Conservation (phyloP, 2,329 filamentous ascomycete genomes). For the Fonsecaea erecta region DNA sequence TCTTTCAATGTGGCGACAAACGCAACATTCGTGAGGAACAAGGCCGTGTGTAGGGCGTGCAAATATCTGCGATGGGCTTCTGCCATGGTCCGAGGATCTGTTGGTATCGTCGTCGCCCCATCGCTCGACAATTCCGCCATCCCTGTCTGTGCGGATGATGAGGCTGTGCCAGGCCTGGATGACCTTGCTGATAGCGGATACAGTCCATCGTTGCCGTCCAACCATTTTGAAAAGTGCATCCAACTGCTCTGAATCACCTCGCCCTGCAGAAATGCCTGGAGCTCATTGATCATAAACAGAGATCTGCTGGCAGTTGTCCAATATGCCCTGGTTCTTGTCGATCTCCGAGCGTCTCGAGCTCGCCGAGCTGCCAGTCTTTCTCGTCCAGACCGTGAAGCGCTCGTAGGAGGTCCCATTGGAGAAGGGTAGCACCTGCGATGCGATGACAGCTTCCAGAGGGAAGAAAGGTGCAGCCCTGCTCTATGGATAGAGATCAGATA, state of each 20-base stretch:
- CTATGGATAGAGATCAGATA: conserved; percentile 86
- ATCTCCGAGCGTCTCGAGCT: conserved; percentile 66
- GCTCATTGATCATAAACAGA: conserved; percentile 86
- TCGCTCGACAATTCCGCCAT: conserved; percentile 19
- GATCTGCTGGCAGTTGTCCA: conserved; percentile 91
- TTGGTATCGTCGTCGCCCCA: background rate
- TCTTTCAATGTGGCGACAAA: conserved; percentile 48
- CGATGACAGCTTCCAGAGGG: conserved; percentile 83
- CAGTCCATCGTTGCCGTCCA: conserved; percentile 55
- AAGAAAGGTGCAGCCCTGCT: conserved; percentile 80
- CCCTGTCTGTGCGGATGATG: conserved; percentile 22
- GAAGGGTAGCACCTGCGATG: conserved; percentile 77
- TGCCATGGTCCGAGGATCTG: conserved; percentile 81
- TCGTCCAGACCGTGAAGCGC: conserved; percentile 64
- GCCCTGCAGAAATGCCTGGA: conserved; percentile 85
- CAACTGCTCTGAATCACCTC: conserved; percentile 84
- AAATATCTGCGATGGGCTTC: conserved; percentile 80
- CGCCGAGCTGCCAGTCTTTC: conserved; percentile 66
- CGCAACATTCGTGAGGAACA: conserved; percentile 50
- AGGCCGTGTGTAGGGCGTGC: conserved; percentile 59
- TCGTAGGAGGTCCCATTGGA: conserved; percentile 68
- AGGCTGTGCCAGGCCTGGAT: conserved; percentile 48
- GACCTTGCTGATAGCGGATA: conserved; percentile 36
- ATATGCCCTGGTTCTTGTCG: conserved; percentile 72
- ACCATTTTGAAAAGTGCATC: conserved; percentile 77